phyloP scores from a whole-genome alignment of 441 rosid species.

The Adansonia madagascariensis region DNA sequence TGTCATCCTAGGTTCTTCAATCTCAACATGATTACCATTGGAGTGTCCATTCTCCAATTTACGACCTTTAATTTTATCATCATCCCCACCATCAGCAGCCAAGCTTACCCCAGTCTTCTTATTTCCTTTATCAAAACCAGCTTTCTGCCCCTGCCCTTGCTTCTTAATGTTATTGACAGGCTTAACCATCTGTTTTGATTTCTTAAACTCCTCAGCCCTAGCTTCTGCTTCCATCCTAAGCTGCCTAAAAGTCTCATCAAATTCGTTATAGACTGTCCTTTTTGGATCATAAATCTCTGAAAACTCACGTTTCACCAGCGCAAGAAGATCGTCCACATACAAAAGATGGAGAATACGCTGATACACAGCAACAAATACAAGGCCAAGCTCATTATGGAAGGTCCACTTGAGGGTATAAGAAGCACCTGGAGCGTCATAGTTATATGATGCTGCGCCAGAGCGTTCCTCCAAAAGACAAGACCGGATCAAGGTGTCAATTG shows the following conservation, averaged over 20 bases:
- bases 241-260: conserved; percentile 87
- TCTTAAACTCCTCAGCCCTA: conserved; percentile 83
- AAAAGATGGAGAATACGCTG: conserved; percentile 86
- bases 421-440: conserved; percentile 78
- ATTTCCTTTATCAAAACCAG: conserved; percentile 66
- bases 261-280: conserved; percentile 57
- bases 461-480: conserved; percentile 97
- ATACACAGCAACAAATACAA: conserved; percentile 92
- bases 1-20: conserved; percentile 49
- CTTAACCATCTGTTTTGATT: conserved; percentile 59
- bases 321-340: conserved; percentile 87
- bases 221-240: conserved; percentile 91
- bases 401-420: conserved; percentile 95
- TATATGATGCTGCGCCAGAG: conserved; percentile 74
- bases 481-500: conserved; percentile 82
- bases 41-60: conserved; percentile 72
- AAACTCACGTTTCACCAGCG: conserved; percentile 75
- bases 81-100: conserved; percentile 59
- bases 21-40: conserved; percentile 46
- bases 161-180: conserved; percentile 55
- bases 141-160: conserved; percentile 62
- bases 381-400: conserved; percentile 91
- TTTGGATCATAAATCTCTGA: conserved; percentile 79
- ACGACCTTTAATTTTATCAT: conserved; percentile 40
- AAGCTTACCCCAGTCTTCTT: conserved; percentile 45